Evolutionary conservation across 495 filamentous ascomycete species (phyloP).

Genomic region (Lasiosphaeria hispida): DNA sequence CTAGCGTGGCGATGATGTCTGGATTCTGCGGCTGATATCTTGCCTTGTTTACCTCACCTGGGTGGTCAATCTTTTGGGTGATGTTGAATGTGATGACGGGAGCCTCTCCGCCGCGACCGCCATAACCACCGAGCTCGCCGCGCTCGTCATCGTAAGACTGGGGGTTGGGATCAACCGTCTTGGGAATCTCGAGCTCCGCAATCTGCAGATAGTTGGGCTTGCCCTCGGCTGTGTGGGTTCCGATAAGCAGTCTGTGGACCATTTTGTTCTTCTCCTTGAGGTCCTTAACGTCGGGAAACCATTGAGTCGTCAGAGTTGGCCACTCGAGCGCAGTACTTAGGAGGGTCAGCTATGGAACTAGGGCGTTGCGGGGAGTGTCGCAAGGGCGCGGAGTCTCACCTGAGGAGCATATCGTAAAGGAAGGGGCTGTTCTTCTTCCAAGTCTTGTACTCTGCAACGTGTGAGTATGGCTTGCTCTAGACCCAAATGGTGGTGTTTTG

Average conservation of each 20-base stretch:
- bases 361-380: not conserved
- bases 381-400: slow-evolving; percentile 38
- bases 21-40: slow-evolving; percentile 97
- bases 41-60: slow-evolving; percentile 96
- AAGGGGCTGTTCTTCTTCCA: slow-evolving; percentile 99
- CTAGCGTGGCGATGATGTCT: slow-evolving; percentile 93
- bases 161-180: slow-evolving; percentile 66
- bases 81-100: slow-evolving; percentile 79
- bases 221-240: slow-evolving; percentile 87
- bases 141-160: slow-evolving; percentile 84
- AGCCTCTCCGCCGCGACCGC: slow-evolving; percentile 55
- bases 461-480: slow-evolving; percentile 17
- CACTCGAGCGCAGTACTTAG: slow-evolving; percentile 86
- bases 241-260: slow-evolving; percentile 87
- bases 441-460: slow-evolving; percentile 84
- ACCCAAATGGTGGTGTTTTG: not conserved
- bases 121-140: slow-evolving; percentile 92
- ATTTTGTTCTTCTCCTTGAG: slow-evolving; percentile 80
- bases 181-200: slow-evolving; percentile 86
- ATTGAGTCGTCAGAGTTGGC: slow-evolving; percentile 96
- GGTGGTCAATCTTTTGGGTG: slow-evolving; percentile 93
- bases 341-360: slow-evolving; percentile 5
- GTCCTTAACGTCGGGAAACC: slow-evolving; percentile 93
- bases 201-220: slow-evolving; percentile 94
- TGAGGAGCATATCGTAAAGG: slow-evolving; percentile 94